A percentile compares a stretch with the other conserved stretches of the same genome.
Evolutionary conservation across 169 alveolate genomes (phyloP).

Genomic region (Perkinsus chesapeaki): DNA sequence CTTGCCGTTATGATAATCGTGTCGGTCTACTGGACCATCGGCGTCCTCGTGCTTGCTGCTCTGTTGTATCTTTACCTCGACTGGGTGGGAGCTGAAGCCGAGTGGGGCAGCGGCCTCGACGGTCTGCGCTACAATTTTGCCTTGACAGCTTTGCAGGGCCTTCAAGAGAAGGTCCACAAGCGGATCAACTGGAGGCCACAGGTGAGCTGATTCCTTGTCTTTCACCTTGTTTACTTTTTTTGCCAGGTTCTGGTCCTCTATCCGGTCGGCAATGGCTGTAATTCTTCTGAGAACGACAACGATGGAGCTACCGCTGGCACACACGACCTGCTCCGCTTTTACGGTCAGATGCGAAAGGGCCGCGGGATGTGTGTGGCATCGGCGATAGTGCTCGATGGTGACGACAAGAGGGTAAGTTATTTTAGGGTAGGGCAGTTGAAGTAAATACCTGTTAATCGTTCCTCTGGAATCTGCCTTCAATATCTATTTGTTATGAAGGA

Average conservation of each 20-base stretch:
- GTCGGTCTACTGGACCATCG: constrained; percentile 6
- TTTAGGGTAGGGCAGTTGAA: too few relatives aligned
- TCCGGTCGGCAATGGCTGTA: constrained; percentile 14
- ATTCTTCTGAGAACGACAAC: not conserved
- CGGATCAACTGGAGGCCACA: not conserved
- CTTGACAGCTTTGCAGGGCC: constrained; percentile 18
- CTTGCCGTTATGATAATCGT: constrained; percentile 9
- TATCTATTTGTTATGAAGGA: too few relatives aligned
- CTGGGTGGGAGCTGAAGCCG: constrained; percentile 2
- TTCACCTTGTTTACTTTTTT: not conserved
- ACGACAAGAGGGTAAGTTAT: not conserved
- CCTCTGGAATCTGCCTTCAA: too few relatives aligned
- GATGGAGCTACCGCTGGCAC: not conserved
- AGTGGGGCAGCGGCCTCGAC: constrained; percentile 38
- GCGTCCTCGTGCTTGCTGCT: not conserved
- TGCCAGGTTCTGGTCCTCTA: constrained; percentile 14
- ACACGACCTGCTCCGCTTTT: constrained; percentile 23
- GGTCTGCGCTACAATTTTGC: constrained; percentile 34
- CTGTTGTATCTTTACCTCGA: constrained; percentile 8
- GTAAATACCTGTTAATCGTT: too few relatives aligned
- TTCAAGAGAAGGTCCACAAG: constrained; percentile 1
- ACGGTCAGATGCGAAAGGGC: constrained; percentile 27
- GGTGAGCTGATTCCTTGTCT: not conserved
- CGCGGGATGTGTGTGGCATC: constrained; percentile 24
- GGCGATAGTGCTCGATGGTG: constrained; percentile 21